Conservation (phyloP, 73 alveolate genomes). For the Tetrahymena borealis region DNA sequence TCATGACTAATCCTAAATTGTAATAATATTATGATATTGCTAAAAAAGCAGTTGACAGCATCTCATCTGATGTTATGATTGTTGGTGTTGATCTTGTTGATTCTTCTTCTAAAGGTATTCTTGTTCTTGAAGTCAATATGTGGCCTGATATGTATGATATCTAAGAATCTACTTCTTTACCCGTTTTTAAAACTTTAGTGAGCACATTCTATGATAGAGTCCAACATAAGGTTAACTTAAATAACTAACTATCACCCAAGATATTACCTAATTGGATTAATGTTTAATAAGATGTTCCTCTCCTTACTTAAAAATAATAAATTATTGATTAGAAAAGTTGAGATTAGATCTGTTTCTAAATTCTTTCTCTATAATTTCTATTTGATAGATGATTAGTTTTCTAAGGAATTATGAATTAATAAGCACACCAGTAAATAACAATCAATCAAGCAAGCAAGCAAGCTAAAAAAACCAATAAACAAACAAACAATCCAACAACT, state of each 20-base stretch:
- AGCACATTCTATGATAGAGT: not conserved
- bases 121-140: slow-evolving; percentile 33
- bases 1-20: slow-evolving; percentile 8
- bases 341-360: not conserved
- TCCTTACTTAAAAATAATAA: not conserved
- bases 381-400: no score
- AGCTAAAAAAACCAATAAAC: no score
- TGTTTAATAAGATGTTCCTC: not conserved
- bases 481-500: no score
- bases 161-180: slow-evolving; percentile 4
- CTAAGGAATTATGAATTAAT: no score
- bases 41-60: slow-evolving; percentile 12
- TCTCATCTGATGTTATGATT: slow-evolving; percentile 7
- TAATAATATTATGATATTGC: slow-evolving; percentile 26
- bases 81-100: slow-evolving; percentile 42
- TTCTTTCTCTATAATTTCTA: not conserved
- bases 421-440: no score
- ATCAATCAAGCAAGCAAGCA: no score
- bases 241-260: not conserved
- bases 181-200: not conserved
- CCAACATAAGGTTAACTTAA: not conserved
- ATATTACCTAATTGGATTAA: not conserved
- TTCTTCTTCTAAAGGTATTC: slow-evolving; percentile 1
- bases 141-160: slow-evolving; percentile 42
- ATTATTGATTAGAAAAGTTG: not conserved